phyloP scores from a whole-genome alignment of 805 yeast genomes.

The Saturnispora ahearnii region DNA sequence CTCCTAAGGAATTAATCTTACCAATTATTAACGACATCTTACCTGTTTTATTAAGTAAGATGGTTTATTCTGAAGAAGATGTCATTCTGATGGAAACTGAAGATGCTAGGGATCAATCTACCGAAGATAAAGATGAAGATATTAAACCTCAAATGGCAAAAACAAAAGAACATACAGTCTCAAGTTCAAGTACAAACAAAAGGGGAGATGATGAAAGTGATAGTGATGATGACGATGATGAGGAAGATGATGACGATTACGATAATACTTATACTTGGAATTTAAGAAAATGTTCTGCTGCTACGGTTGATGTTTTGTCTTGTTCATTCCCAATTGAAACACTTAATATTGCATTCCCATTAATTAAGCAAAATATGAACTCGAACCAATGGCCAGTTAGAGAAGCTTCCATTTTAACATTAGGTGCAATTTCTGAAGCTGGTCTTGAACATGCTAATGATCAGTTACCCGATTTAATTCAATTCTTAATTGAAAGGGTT shows the following conservation, averaged over 20 bases:
- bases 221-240: slow-evolving; percentile 45
- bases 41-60: slow-evolving; percentile 70
- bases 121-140: slow-evolving; percentile 80
- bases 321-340: slow-evolving; percentile 58
- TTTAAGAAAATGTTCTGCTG: slow-evolving; percentile 87
- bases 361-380: slow-evolving; percentile 59
- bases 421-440: slow-evolving; percentile 92
- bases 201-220: slow-evolving; percentile 14
- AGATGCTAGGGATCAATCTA: slow-evolving; percentile 69
- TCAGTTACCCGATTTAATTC: slow-evolving; percentile 72
- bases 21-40: slow-evolving; percentile 54
- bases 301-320: slow-evolving; percentile 79
- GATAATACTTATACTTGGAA: slow-evolving; percentile 76
- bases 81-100: slow-evolving; percentile 51
- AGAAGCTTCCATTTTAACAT: slow-evolving; percentile 87
- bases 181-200: not conserved
- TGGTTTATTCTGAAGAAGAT: slow-evolving; percentile 86
- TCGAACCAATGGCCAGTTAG: slow-evolving; percentile 78
- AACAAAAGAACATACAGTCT: slow-evolving; percentile 37
- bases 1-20: slow-evolving; percentile 46
- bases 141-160: slow-evolving; percentile 75
- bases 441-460: slow-evolving; percentile 63
- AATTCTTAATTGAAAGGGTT: slow-evolving; percentile 74
- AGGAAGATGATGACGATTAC: slow-evolving; percentile 65
- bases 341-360: slow-evolving; percentile 59